phyloP scores from a whole-genome alignment of 306 rosid genomes.

The Alnus glutinosa region DNA sequence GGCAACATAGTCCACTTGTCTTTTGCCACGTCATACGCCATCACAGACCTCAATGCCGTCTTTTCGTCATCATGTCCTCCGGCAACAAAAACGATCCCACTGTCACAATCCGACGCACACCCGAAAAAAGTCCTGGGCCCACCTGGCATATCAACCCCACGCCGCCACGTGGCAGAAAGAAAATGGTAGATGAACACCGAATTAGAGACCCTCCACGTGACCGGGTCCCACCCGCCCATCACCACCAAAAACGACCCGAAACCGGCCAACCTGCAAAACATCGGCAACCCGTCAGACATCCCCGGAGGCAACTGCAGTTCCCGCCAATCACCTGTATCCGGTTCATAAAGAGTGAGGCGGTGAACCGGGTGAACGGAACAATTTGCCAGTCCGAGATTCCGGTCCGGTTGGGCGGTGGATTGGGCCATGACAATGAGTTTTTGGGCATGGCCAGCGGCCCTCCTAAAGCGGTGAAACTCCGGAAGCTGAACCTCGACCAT shows the following conservation, averaged over 20 bases:
- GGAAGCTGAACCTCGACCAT: constrained; percentile 50
- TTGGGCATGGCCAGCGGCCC: constrained; percentile 35
- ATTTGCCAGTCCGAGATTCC: constrained; percentile 17
- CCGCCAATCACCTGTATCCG: constrained; percentile 48
- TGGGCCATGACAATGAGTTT: constrained; percentile 56
- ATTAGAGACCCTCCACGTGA: constrained; percentile 54
- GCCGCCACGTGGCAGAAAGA: constrained; percentile 51
- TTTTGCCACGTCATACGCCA: constrained; percentile 48
- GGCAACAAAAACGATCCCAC: constrained; percentile 40
- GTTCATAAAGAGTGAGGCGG: constrained; percentile 46
- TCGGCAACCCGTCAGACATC: constrained; percentile 44
- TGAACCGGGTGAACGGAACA: constrained; percentile 36
- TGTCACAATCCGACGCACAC: constrained; percentile 40
- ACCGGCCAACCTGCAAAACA: constrained; percentile 60
- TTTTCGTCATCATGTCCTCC: constrained; percentile 78
- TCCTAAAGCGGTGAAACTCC: constrained; percentile 54
- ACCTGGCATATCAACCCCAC: constrained; percentile 71
- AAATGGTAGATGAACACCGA: constrained; percentile 57
- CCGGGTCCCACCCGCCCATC: constrained; percentile 78
- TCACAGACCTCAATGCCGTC: constrained; percentile 57
- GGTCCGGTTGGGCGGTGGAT: constrained; percentile 36
- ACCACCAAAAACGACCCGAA: constrained; percentile 58
- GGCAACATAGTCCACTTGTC: constrained; percentile 53
- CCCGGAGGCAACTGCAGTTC: constrained; percentile 44
- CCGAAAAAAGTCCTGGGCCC: constrained; percentile 62